Evolutionary conservation across 805 yeast genomes (phyloP).

Genomic region (Komagataella phaffii): DNA sequence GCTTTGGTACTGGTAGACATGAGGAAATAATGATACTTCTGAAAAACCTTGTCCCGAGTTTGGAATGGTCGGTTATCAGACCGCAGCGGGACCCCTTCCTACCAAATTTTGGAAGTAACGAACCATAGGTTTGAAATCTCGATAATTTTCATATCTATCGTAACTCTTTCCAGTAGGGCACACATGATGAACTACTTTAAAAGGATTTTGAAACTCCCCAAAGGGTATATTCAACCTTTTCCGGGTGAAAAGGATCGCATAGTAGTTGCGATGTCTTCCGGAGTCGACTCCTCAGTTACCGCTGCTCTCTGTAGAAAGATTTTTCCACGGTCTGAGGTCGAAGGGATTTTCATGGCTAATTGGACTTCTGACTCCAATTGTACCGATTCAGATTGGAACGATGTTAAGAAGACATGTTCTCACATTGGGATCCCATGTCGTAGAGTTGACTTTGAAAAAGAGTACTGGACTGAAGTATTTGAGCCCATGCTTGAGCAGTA

Average conservation of each 20-base stretch:
- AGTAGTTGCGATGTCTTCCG: conserved; percentile 88
- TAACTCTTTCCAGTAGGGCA: no score
- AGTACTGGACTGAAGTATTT: conserved; percentile 88
- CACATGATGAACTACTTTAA: background rate
- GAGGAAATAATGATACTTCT: no score
- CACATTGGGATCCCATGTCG: conserved; percentile 56
- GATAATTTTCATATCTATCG: no score
- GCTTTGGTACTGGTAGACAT: no score
- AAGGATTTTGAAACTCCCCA: background rate
- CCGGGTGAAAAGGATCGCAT: conserved; percentile 48
- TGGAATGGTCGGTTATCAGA: no score
- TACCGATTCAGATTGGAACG: conserved; percentile 81
- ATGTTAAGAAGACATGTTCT: conserved; percentile 52
- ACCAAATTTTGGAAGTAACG: no score
- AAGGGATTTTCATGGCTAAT: conserved; percentile 88
- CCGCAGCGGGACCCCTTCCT: no score
- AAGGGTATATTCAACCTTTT: conserved; percentile 19
- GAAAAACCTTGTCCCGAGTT: no score
- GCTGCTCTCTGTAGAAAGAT: conserved; percentile 38
- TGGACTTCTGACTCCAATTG: conserved; percentile 58
- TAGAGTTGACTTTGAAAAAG: conserved; percentile 73
- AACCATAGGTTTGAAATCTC: no score
- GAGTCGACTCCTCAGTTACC: conserved; percentile 88
- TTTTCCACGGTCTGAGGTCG: conserved; percentile 45
- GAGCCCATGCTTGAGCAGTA: conserved; percentile 80